phyloP scores from a whole-genome alignment of 768 basidiomycete species.

The Mycena pura region DNA sequence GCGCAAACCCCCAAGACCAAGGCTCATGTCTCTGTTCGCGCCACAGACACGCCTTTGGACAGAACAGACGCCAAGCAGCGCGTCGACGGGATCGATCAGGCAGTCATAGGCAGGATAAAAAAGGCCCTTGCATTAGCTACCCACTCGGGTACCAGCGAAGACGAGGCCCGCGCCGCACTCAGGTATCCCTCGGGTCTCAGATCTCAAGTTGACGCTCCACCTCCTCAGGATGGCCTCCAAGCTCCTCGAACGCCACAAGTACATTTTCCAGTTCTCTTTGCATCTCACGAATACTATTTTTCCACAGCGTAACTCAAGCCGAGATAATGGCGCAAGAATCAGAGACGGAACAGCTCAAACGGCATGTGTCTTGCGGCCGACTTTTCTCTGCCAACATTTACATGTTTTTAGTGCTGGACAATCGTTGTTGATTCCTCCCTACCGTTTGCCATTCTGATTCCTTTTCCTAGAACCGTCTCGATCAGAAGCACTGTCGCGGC shows the following conservation, averaged over 20 bases:
- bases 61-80: conserved; percentile 13
- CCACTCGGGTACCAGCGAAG: conserved; percentile 29
- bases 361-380: conserved; percentile 26
- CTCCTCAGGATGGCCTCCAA: conserved; percentile 30
- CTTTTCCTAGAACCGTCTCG: conserved; percentile 20
- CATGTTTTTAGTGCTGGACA: conserved; percentile 18
- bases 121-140: conserved; percentile 29
- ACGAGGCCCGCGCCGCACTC: conserved; percentile 31
- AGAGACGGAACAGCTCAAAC: conserved; percentile 32
- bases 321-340: conserved; percentile 34
- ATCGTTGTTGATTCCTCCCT: conserved; percentile 3
- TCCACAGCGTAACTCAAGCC: conserved; percentile 34
- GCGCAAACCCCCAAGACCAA: conserved; percentile 16
- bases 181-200: conserved; percentile 22
- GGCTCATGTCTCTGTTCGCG: conserved; percentile 24
- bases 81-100: conserved; percentile 25
- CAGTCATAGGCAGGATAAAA: conserved; percentile 24
- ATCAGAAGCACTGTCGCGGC: conserved; percentile 18
- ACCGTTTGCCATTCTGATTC: not conserved
- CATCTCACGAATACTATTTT: not conserved
- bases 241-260: conserved; percentile 35
- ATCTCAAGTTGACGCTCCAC: not conserved
- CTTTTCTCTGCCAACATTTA: too few relatives aligned
- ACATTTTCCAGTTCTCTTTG: not conserved
- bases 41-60: conserved; percentile 22